Evolutionary conservation across 1,284 basidiomycete genomes (phyloP).

Genomic region (Boletus mariae): DNA sequence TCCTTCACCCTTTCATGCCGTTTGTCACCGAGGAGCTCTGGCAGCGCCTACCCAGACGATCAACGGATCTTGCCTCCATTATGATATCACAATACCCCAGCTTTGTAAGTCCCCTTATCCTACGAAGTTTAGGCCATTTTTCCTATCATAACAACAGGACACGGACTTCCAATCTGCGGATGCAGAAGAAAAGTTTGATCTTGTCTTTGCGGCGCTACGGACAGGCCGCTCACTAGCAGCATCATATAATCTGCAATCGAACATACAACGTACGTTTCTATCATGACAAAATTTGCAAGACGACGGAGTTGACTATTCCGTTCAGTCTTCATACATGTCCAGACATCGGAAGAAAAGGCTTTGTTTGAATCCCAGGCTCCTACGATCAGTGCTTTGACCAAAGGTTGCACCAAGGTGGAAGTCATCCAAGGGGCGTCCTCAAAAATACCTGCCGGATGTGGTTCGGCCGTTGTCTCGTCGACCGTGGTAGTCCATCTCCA

Average conservation of each 20-base stretch:
- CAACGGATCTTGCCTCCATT: slow-evolving; percentile 84
- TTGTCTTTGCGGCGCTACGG: slow-evolving; percentile 80
- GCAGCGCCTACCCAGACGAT: slow-evolving; percentile 89
- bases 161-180: slow-evolving; percentile 62
- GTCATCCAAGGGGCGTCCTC: slow-evolving; percentile 53
- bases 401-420: slow-evolving; percentile 77
- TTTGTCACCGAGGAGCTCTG: slow-evolving; percentile 98
- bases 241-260: slow-evolving; percentile 87
- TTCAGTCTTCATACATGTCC: slow-evolving; percentile 78
- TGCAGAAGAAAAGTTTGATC: slow-evolving; percentile 84
- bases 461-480: slow-evolving; percentile 75
- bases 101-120: slow-evolving; percentile 48
- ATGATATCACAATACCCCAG: slow-evolving; percentile 87
- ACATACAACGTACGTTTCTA: slow-evolving; percentile 69
- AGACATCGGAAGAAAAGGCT: slow-evolving; percentile 56
- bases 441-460: slow-evolving; percentile 86
- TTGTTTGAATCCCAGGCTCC: slow-evolving; percentile 71
- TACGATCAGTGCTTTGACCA: slow-evolving; percentile 83
- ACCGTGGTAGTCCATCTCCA: slow-evolving; percentile 78
- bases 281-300: neutral
- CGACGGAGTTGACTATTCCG: slow-evolving; percentile 5
- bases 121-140: neutral
- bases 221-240: slow-evolving; percentile 83
- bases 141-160: slow-evolving; percentile 42
- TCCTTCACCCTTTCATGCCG: slow-evolving; percentile 99